Evolutionary conservation across 371 early-diverging fungal species (phyloP), one percentile per base, ranked within the genome.

Genomic region (Conidiobolus incongruus): DNA sequence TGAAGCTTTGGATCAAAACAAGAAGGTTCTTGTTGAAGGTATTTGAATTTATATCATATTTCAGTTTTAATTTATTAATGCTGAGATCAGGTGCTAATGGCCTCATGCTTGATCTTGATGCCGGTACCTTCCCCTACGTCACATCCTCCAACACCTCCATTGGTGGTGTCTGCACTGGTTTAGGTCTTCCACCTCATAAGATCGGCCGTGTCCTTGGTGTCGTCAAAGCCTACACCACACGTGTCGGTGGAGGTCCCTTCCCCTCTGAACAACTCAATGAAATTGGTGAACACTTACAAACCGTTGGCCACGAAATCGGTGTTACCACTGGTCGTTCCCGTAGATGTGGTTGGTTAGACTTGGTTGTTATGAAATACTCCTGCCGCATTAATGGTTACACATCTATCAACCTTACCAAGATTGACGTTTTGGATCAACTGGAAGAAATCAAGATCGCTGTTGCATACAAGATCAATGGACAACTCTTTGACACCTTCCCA

Each of bases 81-180:
- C n/a, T n/a, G n/a, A n/a, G n/a, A n/a, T n/a, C n/a, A n/a, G n/a
- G 96, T 46, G 94, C 96, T 49, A 91, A 95, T 51, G 94, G 94
- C 10, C 61, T 89, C 42, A 90, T 95, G 91, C 68, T 95, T 31
- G 96, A 95, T 61, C 56, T 95, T 23, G 96, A 95, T 58, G n/a
- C 16, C 7, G 35, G 35, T 22, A 95, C 96, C 28, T 95, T 91
- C 47, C 96, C 96, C n/a, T 95, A 68, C 53, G 96, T 95, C 17
- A 95, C 94, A 16, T 85, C 86, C 19, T 87, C 88, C 44, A 85
- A 76, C 66, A 89, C 91, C 17, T 65, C 79, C 29, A 54, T 93
- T 23, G 96, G 93, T 48, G 96, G 96, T 55, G 93, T 89, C 38
- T 83, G 81, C 58, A 90, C 92, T 24, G 96, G 96, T 47, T 72